Evolutionary conservation across 2,329 filamentous ascomycete species (phyloP).

Genomic region (Cladosporium sp.): DNA sequence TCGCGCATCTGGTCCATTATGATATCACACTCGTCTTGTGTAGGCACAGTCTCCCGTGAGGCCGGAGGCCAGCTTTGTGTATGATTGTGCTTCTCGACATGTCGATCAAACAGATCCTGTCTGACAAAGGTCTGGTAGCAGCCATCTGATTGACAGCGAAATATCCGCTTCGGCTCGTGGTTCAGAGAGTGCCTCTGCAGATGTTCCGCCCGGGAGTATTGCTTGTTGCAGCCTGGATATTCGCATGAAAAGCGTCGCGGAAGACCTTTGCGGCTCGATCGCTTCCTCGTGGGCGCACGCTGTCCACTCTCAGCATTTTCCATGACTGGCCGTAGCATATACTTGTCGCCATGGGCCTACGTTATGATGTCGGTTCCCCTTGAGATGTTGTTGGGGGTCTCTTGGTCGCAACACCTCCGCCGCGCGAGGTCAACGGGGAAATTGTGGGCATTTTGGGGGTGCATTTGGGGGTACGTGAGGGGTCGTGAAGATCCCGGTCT

Average conservation of each 20-base stretch:
- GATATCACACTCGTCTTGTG: not conserved
- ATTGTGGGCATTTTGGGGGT: not conserved
- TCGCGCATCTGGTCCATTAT: not conserved
- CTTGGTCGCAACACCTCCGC: not conserved
- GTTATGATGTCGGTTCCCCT: not conserved
- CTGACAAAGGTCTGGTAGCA: slow-evolving; percentile 90
- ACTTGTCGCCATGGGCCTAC: not conserved
- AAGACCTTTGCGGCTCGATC: slow-evolving; percentile 72
- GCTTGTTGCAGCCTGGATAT: slow-evolving; percentile 84
- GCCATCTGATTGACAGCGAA: slow-evolving; percentile 83
- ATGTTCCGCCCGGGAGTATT: slow-evolving; percentile 91
- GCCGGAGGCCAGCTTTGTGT: not conserved
- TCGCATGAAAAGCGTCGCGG: slow-evolving; percentile 71
- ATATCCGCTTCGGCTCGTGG: slow-evolving; percentile 90
- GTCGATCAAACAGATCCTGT: slow-evolving; percentile 77
- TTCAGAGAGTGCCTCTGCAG: slow-evolving; percentile 92
- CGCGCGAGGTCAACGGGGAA: not conserved
- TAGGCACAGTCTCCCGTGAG: not conserved
- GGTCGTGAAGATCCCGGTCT: not conserved
- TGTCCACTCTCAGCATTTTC: not conserved
- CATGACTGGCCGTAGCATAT: not conserved
- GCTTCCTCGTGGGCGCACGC: slow-evolving; percentile 28
- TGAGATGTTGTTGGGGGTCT: not conserved
- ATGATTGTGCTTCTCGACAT: slow-evolving; percentile 44
- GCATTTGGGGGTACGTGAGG: not conserved